Evolutionary conservation across 371 early-diverging fungal species (phyloP).

Genomic region (Rhizomucor pusillus): DNA sequence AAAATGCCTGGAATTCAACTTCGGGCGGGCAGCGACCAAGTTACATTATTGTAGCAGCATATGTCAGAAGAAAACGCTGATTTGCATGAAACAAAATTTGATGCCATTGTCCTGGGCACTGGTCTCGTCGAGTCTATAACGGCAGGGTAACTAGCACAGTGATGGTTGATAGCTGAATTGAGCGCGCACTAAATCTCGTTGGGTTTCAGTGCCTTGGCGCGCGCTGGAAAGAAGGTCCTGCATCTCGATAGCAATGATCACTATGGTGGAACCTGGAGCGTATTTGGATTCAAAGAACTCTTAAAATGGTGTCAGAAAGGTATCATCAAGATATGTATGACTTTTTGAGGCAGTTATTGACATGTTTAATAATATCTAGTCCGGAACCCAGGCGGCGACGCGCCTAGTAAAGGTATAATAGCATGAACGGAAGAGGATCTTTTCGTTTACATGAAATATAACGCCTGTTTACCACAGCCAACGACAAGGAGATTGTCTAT

Average conservation of each 20-base stretch:
- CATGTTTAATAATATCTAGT: no score
- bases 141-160: slow-evolving; percentile 58
- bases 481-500: no score
- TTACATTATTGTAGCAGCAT: no score
- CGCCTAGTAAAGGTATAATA: no score
- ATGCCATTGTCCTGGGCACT: slow-evolving; percentile 86
- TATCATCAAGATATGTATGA: neutral
- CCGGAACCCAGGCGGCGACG: no score
- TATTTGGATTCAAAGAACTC: slow-evolving; percentile 58
- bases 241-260: slow-evolving; percentile 82
- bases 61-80: neutral
- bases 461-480: no score
- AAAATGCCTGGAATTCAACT: no score
- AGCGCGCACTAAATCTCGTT: no score
- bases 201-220: slow-evolving; percentile 63
- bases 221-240: slow-evolving; percentile 82
- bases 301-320: slow-evolving; percentile 37
- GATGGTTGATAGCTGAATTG: neutral
- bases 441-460: no score
- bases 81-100: slow-evolving; percentile 57
- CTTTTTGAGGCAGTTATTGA: no score
- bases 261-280: slow-evolving; percentile 84
- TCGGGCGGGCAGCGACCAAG: no score
- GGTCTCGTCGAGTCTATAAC: slow-evolving; percentile 86
- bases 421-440: no score